Base-by-base conservation (phyloP, 2,329 filamentous ascomycete genomes). In the Corinectria fuckeliana region DNA sequence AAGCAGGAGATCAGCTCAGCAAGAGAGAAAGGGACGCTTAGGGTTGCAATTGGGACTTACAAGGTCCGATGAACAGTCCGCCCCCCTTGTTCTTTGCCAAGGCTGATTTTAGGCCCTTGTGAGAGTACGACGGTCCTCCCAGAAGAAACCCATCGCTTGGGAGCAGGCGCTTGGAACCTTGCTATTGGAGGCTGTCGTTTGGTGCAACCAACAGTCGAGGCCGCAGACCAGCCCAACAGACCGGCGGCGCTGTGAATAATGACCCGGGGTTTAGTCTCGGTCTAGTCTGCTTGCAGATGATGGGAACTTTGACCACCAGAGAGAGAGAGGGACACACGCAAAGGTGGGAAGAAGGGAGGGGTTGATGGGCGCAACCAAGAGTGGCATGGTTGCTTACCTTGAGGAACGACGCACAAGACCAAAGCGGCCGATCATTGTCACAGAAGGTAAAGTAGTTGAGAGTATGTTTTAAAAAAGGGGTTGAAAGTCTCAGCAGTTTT, bases 401-500 rank as follows among this genome's bases (percentile, higher is more conserved):
- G 61, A 62, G 49, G 49, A 51, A 41, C 61, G 61, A 62, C 56
- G 50, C 14, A 39, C 44, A 13, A 48, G 26, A 30, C 59, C 44
- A 28, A 70, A 44, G 41, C 60, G 66, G 36, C 60, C 51, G 41
- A 70, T 60, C 68, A 70, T 70, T 41, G 47, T 51, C 41, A 42
- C 42, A 25, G 34, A 45, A 28, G 10, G 5, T n/a, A 45, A 26
- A 6, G n/a, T n/a, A 45, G 10, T 18, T 45, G 23, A 11, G 20
- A 25, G 4, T 10, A 28, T 6, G n/a, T 45, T 9, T 45, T 11
- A 3, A 45, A 13, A 10, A 16, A 23, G 42, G 18, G 10, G 6
- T 16, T 16, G n/a, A 45, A 9, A 10, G 50, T 13, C 21, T 39
- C 9, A 26, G 11, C 30, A 25, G 14, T 23, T 36, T 16, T 26